Base-by-base conservation (phyloP, 2,329 filamentous ascomycete genomes). In the Calycina marina region DNA sequence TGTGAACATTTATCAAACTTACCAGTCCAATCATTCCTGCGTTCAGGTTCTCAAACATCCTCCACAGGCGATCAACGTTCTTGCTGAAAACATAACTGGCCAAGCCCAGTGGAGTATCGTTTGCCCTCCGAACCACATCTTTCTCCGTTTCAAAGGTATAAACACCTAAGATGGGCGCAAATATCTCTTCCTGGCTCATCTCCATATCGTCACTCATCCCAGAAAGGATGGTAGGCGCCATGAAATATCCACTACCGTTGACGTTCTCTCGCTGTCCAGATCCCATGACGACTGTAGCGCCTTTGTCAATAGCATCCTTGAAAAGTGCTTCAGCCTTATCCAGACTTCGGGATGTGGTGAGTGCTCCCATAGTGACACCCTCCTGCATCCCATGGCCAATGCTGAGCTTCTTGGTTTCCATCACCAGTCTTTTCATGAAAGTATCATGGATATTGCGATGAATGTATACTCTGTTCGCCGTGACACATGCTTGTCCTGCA, bases 1-100 rank as follows among this genome's bases (percentile, higher is more conserved):
- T n/a, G n/a, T n/a, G n/a, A n/a, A n/a, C n/a, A n/a, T n/a, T n/a
- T n/a, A n/a, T n/a, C n/a, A n/a, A n/a, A n/a, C n/a, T n/a, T n/a
- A n/a, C 75, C 55, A 75, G 57, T 10, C 73, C 74, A 46, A 79
- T 72, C 74, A 78, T 79, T 3, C 73, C 74, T 4, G 74, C 73
- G 49, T 79, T 72, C 18, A 80, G 50, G 41, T 69, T 74, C 58
- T 80, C 74, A 35, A 78, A 56, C 48, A 79, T 55, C 37, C 75
- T 60, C 68, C 73, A 77, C 31, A 70, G 61, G 0, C 73, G 68
- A 47, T 77, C 71, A 4, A 78, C 56, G 44, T 77, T 70, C 56
- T 75, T 76, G 1, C 74, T 79, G 53, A 78, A 78, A 39, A 69
- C 69, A 45, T 79, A 79, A 24, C 68, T 73, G 5, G 74, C 74